These are phyloP conservation scores for Citrus sp. DNA, from an alignment of 345 rosid genomes.

Conservation along the genomic window DNA sequence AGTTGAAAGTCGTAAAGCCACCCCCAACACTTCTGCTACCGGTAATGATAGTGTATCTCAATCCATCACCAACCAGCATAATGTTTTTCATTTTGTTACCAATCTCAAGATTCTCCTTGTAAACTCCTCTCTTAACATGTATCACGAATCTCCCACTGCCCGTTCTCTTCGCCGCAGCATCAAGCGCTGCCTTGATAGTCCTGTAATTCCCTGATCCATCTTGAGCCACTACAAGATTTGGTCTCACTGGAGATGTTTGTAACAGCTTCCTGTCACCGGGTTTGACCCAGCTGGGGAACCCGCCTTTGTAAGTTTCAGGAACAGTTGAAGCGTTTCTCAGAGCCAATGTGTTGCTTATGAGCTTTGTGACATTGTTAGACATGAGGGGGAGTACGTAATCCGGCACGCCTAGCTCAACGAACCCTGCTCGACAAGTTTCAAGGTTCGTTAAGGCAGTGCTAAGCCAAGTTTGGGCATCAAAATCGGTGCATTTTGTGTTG, in stretches of 20 bases:
- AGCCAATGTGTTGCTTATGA: conserved; percentile 65
- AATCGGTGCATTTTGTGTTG: conserved; percentile 45
- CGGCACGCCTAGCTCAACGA: conserved; percentile 53
- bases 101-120: conserved; percentile 59
- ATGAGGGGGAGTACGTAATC: conserved; percentile 50
- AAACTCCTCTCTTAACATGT: conserved; percentile 60
- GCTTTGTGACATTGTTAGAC: conserved; percentile 61
- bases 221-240: conserved; percentile 69
- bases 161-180: conserved; percentile 53
- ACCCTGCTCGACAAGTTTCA: conserved; percentile 67
- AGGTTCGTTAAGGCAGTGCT: conserved; percentile 79
- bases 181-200: conserved; percentile 61
- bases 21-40: conserved; percentile 68
- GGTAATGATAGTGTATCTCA: conserved; percentile 58
- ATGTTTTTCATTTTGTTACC: conserved; percentile 51
- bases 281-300: conserved; percentile 68
- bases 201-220: conserved; percentile 61
- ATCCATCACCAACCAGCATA: conserved; percentile 77
- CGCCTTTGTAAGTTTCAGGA: conserved; percentile 34
- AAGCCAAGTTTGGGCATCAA: conserved; percentile 79
- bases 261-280: conserved; percentile 62
- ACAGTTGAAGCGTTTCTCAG: conserved; percentile 26
- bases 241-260: conserved; percentile 29
- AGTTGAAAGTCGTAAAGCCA: conserved; percentile 72
- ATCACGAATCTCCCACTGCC: conserved; percentile 67